Conservation (phyloP, 2,329 filamentous ascomycete species). For the Neonectria punicea region DNA sequence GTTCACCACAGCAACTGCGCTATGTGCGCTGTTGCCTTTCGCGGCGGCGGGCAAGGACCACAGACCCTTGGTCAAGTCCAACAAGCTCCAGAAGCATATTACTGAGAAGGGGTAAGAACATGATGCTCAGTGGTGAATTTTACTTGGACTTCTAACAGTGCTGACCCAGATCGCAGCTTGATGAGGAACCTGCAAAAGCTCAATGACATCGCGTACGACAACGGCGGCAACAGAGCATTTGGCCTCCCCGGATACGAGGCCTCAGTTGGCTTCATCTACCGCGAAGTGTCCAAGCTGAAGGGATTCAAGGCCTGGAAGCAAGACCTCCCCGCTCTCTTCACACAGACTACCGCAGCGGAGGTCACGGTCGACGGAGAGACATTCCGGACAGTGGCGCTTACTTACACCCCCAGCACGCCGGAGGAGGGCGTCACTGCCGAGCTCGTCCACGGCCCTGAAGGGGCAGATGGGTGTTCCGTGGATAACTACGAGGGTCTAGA, state of each 20-base stretch:
- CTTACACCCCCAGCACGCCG: conserved; percentile 46
- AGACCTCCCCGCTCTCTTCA: conserved; percentile 45
- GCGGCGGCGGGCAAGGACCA: conserved; percentile 33
- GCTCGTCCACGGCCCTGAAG: conserved; percentile 43
- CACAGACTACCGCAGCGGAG: conserved; percentile 35
- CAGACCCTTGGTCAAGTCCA: conserved; percentile 32
- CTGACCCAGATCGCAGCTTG: conserved; percentile 27
- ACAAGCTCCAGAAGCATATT: conserved; percentile 40
- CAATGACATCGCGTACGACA: conserved; percentile 45
- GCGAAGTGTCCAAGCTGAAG: conserved; percentile 41
- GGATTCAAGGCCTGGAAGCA: conserved; percentile 45
- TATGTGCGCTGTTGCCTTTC: conserved; percentile 44
- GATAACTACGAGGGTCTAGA: conserved; percentile 42
- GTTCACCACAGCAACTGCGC: conserved; percentile 22
- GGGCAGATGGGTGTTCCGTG: conserved; percentile 38
- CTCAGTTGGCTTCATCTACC: conserved; percentile 46
- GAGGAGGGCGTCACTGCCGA: conserved; percentile 43
- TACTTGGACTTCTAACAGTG: accelerated
- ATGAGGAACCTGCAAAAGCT: conserved; percentile 43
- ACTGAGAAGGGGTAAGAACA: conserved; percentile 35
- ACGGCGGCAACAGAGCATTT: conserved; percentile 47
- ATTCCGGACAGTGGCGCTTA: conserved; percentile 42
- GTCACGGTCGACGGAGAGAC: conserved; percentile 41
- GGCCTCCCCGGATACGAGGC: conserved; percentile 48
- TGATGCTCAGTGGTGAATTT: accelerated